Base-by-base conservation (phyloP, 371 early-diverging fungal genomes). In the Circinella minor region DNA sequence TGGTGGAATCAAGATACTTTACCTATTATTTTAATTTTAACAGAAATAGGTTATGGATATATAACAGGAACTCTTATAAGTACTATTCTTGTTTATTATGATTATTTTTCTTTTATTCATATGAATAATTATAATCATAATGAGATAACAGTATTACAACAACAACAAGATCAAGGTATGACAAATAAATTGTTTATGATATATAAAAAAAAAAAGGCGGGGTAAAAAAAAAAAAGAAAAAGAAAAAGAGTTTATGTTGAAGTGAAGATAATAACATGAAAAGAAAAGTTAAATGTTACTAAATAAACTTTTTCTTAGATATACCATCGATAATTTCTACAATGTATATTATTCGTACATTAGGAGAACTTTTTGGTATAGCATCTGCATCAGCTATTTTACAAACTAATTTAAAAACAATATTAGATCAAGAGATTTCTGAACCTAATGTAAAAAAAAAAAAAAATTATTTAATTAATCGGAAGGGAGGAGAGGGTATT, bases 1-100 rank as follows among this genome's bases (percentile, higher is more conserved):
- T 51, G 51, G 51, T 51, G 51, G 51, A 8, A 51, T 17, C 51
- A 51, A 51, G 51, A 51, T n/a, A 51, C 51, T n/a, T n/a, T n/a
- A 2, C 51, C 14, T 17, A 14, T 51, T 1, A 4, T 14, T 13
- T 51, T 51, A 4, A 15, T 51, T 15, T 51, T n/a, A 15, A 51
- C 51, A 51, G 14, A 51, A 51, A 15, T n/a, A 15, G 15, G 4
- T 0, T 51, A 51, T 51, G 51, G 51, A n/a, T 51, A 17, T n/a
- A 15, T n/a, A 51, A 17, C 51, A n/a, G 51, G 51, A 51, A n/a
- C n/a, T 5, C 15, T 51, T 8, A n/a, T 51, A 9, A 0, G 0
- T 9, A 11, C 9, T 9, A 43, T 6, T 43, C 43, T 43, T 43
- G 6, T 11, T 43, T 43, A 9, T 43, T 43, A 43, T 43, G 9